Evolutionary conservation across 352 stramenopile genomes (phyloP), one percentile per base, ranked within the genome.

Genomic region (Globisporangium takayamanum): DNA sequence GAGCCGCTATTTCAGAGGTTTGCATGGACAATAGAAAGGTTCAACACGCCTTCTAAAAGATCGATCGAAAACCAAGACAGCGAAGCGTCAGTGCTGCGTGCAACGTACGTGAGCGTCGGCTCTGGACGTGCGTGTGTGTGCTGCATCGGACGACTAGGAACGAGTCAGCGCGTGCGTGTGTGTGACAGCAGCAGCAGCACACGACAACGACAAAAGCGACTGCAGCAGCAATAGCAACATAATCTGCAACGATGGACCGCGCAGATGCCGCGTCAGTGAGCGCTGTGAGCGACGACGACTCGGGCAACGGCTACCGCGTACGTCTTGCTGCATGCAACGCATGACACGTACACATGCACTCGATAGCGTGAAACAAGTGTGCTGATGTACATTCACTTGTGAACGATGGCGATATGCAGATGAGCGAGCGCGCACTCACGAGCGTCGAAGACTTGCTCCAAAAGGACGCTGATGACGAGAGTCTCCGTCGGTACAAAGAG

Each of bases 401-500:
- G 22, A 36, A 36, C 8, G 8, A 36, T 36, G 30, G 4, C 8
- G 30, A 36, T 36, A 2, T 30, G 16, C 62, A 93, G 80, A 75
- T 83, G 68, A 93, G 84, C 55, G 75, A 77, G 14, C 74, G 71
- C 8, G 81, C 84, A 2, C 66, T 88, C 25, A 64, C 58, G 45
- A 80, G 70, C 16, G 83, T 96, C 39, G 73, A 89, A 12, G 86
- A 89, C 25, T 60, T 96, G 37, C 54, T 96, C 62, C 64, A 68
- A 0, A 82, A 87, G 52, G 87, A 96, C 53, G 74, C 82, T 16
- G 81, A 91, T 16, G 87, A 96, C 59, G 83, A 94, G 59, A 93
- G 80, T 57, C 61, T 96, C 20, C 68, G 72, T 20, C 78, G 83
- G 53, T 96, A 96, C 72, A 96, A 96, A 52, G 85, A 91, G 67